Evolutionary conservation across 805 yeast species (phyloP).

Genomic region (Candida quercuum): DNA sequence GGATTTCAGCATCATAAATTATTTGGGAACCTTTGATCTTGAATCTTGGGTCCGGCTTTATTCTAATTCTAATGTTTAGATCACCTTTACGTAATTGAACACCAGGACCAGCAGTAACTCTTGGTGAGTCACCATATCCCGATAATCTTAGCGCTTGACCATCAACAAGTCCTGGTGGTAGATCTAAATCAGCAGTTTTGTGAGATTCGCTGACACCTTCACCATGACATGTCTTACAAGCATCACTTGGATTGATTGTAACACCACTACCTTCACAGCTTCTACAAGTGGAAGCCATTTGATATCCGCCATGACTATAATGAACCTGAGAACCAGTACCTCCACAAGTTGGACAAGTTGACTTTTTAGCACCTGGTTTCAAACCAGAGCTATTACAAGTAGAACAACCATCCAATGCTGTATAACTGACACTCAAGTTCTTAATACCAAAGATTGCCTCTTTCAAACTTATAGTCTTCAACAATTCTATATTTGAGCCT

Average conservation of each 20-base stretch:
- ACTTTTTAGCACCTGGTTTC: conserved; percentile 65
- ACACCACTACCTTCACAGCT: conserved; percentile 90
- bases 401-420: conserved; percentile 68
- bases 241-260: conserved; percentile 56
- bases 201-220: conserved; percentile 71
- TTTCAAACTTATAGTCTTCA: conserved; percentile 70
- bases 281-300: conserved; percentile 90
- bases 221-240: conserved; percentile 81
- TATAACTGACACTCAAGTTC: conserved; percentile 58
- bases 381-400: conserved; percentile 85
- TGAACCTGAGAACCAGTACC: conserved; percentile 93
- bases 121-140: conserved; percentile 89
- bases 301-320: conserved; percentile 86
- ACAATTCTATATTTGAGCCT: conserved; percentile 84
- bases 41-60: conserved; percentile 69
- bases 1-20: conserved; percentile 58
- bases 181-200: conserved; percentile 71
- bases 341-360: conserved; percentile 81
- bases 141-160: conserved; percentile 81
- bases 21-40: conserved; percentile 63
- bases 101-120: conserved; percentile 65
- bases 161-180: conserved; percentile 86
- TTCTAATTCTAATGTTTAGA: conserved; percentile 74
- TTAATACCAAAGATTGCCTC: conserved; percentile 82
- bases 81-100: conserved; percentile 78